These are phyloP conservation scores for Trapa incisa DNA, from an alignment of 345 rosid species.

Conservation along the genomic window DNA sequence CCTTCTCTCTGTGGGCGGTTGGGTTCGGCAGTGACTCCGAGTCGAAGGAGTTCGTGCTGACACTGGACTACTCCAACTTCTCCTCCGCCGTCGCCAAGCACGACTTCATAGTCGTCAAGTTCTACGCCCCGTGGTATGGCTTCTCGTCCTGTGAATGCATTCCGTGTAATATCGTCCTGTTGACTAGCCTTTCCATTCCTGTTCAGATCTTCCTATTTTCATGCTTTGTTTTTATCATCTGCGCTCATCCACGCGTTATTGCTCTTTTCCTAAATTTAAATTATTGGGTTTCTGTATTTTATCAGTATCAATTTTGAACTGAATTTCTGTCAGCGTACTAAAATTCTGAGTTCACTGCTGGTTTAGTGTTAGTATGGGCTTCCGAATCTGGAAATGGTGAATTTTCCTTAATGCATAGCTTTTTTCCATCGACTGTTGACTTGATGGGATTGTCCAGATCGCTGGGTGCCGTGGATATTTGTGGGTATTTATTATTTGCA, in stretches of 20 bases:
- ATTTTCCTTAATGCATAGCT: background rate
- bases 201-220: slow-evolving; percentile 1
- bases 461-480: background rate
- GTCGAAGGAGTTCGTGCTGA: slow-evolving; percentile 66
- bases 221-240: slow-evolving; percentile 8
- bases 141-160: background rate
- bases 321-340: too few relatives aligned
- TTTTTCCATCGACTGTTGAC: background rate
- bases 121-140: slow-evolving; percentile 87
- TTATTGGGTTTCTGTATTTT: background rate
- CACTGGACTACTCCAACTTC: slow-evolving; percentile 82
- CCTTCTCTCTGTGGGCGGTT: slow-evolving; percentile 15
- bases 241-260: background rate
- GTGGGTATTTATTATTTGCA: background rate
- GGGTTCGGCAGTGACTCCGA: slow-evolving; percentile 33
- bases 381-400: background rate
- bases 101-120: slow-evolving; percentile 83
- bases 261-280: background rate
- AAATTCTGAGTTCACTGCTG: too few relatives aligned
- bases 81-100: slow-evolving; percentile 59
- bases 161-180: background rate
- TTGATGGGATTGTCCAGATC: background rate
- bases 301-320: background rate
- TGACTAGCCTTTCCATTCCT: background rate
- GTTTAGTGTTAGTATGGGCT: too few relatives aligned